A percentile compares a stretch with the other conserved stretches of the same genome.
These are phyloP conservation scores for Castanea mollissima DNA, from an alignment of 306 rosid species.

Conservation along the genomic window DNA sequence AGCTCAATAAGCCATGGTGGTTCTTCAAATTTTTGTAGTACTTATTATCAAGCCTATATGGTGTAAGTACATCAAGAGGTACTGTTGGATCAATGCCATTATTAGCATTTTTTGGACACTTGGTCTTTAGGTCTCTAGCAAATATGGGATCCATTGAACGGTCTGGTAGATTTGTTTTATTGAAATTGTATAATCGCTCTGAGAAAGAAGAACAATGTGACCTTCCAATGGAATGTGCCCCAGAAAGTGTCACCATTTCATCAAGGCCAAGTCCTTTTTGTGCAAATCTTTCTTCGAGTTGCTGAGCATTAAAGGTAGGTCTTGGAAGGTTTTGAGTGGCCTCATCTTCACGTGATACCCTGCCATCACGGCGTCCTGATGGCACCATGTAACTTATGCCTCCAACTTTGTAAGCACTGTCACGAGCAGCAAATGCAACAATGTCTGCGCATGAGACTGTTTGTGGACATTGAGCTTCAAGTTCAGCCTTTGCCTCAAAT, in stretches of 20 bases:
- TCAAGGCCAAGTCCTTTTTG: background rate
- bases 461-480: constrained; percentile 36
- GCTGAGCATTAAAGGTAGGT: background rate
- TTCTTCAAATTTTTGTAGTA: background rate
- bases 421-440: constrained; percentile 41
- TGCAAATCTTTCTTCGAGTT: constrained; percentile 1
- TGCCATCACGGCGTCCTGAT: constrained; percentile 4
- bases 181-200: background rate
- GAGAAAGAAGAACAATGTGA: constrained; percentile 11
- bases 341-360: background rate
- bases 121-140: background rate
- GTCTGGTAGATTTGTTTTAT: background rate
- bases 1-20: background rate
- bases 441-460: constrained; percentile 44
- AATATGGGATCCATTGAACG: constrained; percentile 4
- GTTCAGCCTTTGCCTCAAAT: constrained; percentile 27
- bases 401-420: constrained; percentile 5
- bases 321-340: background rate
- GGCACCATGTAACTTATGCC: background rate
- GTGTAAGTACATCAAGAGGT: constrained; percentile 4
- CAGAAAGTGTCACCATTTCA: constrained; percentile 18
- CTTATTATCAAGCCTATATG: background rate
- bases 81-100: background rate
- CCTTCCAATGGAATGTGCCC: constrained; percentile 2
- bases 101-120: background rate